Evolutionary conservation across 2,329 filamentous ascomycete genomes (phyloP), one percentile per base, ranked within the genome.

Genomic region (Colletotrichum sp.): DNA sequence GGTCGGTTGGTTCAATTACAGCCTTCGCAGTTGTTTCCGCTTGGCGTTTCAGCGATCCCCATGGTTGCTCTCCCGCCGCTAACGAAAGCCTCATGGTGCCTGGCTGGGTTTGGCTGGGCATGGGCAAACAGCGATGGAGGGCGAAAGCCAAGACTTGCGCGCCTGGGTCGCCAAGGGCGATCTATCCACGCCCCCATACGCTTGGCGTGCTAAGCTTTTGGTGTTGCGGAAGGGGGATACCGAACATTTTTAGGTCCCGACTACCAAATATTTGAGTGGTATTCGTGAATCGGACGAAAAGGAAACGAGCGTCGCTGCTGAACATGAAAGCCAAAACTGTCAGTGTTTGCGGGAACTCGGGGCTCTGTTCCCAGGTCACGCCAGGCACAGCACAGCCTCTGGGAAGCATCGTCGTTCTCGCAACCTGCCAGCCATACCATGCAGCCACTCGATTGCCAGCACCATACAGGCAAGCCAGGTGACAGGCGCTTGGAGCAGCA

Each of bases 31-130:
- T 60, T 69, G 73, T 75, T 75, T 75, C 73, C 65, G 64, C 73
- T 75, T 73, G 70, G 73, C 70, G 73, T 75, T 75, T 75, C 73
- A 73, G 64, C 59, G 73, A 75, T 69, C 64, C 63, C 59, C 59
- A 60, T 72, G 69, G 48, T 52, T 73, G 43, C 43, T 69, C 36
- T 75, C 64, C 70, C 59, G 70, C 66, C 73, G 43, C 73, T 69
- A 67, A 61, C 61, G 9, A 30, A 72, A 70, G 68, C 36, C 30
- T 75, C 68, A 48, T 18, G 28, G 32, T 63, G 52, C 60, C 36
- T 55, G 48, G 72, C 34, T 30, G 59, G 39, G 59, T 61, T 36
- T 61, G 59, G 59, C 59, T 32, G 59, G 59, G 59, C 59, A 61
- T 61, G 36, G 57, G 43, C 34, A 55, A 32, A 21, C 24, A 21